Conservation (phyloP, 2,329 filamentous ascomycete genomes). For the Botrytis fabae region DNA sequence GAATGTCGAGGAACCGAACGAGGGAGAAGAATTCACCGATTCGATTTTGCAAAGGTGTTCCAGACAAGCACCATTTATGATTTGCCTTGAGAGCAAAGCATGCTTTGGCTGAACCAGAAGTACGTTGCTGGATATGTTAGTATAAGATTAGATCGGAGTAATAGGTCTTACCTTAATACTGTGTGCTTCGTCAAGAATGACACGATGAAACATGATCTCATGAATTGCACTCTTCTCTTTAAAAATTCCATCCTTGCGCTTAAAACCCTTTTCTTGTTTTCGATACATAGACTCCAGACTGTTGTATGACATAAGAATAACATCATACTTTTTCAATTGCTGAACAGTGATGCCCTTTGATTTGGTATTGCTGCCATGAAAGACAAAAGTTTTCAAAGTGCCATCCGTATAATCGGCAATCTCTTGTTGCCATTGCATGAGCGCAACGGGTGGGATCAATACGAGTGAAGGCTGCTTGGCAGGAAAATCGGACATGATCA, state of each 20-base stretch:
- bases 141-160: background rate
- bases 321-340: slow-evolving; percentile 79
- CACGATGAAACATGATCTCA: slow-evolving; percentile 80
- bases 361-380: slow-evolving; percentile 83
- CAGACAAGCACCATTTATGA: slow-evolving; percentile 94
- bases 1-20: slow-evolving; percentile 84
- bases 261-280: slow-evolving; percentile 89
- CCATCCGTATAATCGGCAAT: slow-evolving; percentile 82
- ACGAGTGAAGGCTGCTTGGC: slow-evolving; percentile 81
- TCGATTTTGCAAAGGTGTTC: slow-evolving; percentile 93
- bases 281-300: slow-evolving; percentile 87
- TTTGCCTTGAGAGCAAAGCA: slow-evolving; percentile 86
- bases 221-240: slow-evolving; percentile 83
- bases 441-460: slow-evolving; percentile 84
- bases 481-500: slow-evolving; percentile 97
- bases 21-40: slow-evolving; percentile 97
- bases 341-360: slow-evolving; percentile 73
- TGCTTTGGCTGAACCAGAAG: slow-evolving; percentile 88
- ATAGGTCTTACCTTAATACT: slow-evolving; percentile 71
- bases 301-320: slow-evolving; percentile 97
- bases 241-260: slow-evolving; percentile 73
- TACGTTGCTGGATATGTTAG: slow-evolving; percentile 58
- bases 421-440: slow-evolving; percentile 93
- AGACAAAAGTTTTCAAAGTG: slow-evolving; percentile 85
- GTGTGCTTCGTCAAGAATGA: slow-evolving; percentile 94